Conservation (phyloP, 2,329 filamentous ascomycete genomes). For the Aaosphaeria pasadenensis region DNA sequence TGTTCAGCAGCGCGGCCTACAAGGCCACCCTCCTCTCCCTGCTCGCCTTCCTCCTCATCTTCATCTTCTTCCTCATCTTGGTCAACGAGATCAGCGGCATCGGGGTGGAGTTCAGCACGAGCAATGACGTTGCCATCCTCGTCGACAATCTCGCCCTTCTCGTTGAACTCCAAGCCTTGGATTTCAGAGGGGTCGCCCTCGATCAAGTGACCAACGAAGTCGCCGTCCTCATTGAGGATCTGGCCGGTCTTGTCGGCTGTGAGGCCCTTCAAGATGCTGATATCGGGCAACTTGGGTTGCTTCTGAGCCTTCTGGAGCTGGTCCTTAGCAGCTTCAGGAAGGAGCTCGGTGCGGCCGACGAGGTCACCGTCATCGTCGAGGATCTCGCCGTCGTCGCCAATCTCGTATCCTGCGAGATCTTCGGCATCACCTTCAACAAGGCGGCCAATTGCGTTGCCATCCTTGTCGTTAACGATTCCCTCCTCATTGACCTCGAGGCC, state of each 20-base stretch:
- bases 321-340: constrained; percentile 44
- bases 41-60: constrained; percentile 15
- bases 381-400: constrained; percentile 55
- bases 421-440: constrained; percentile 53
- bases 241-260: constrained; percentile 46
- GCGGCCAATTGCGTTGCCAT: constrained; percentile 48
- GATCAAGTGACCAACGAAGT: constrained; percentile 47
- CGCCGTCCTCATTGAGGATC: constrained; percentile 51
- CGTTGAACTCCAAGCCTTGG: constrained; percentile 49
- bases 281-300: constrained; percentile 40
- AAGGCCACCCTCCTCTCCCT: constrained; percentile 17
- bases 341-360: constrained; percentile 52
- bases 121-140: constrained; percentile 54
- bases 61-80: constrained; percentile 29
- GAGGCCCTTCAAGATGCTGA: constrained; percentile 47
- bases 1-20: constrained; percentile 25
- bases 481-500: constrained; percentile 54
- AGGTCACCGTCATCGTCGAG: constrained; percentile 55
- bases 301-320: constrained; percentile 39
- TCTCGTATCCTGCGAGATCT: constrained; percentile 51
- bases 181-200: constrained; percentile 50
- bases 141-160: constrained; percentile 55
- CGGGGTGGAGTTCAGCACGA: constrained; percentile 49
- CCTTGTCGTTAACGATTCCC: constrained; percentile 51
- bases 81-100: constrained; percentile 39